phyloP scores from a whole-genome alignment of 192 early-diverging fungal genomes.

The Coemansia sp. region DNA sequence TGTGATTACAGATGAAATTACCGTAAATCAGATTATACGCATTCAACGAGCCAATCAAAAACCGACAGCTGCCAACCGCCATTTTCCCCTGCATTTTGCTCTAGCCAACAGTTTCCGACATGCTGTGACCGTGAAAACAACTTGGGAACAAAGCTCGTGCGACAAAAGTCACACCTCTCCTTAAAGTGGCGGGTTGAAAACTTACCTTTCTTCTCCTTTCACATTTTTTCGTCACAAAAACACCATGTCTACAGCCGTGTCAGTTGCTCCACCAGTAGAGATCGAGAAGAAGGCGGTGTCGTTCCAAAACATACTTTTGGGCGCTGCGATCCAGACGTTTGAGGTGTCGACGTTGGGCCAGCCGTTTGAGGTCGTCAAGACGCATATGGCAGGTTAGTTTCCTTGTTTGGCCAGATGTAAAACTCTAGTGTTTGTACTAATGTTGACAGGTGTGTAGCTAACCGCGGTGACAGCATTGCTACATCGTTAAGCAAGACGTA shows the following conservation, averaged over 20 bases:
- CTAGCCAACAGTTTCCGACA: not conserved
- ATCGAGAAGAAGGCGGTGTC: conserved; percentile 84
- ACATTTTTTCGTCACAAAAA: not conserved
- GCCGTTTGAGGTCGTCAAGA: conserved; percentile 96
- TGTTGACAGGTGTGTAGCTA: conserved; percentile 48
- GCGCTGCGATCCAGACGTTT: conserved; percentile 87
- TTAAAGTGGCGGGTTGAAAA: not conserved
- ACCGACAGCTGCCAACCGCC: not conserved
- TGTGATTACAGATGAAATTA: not conserved
- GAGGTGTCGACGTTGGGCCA: conserved; percentile 91
- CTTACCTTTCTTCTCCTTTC: not conserved
- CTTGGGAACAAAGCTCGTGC: not conserved
- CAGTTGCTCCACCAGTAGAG: conserved; percentile 1
- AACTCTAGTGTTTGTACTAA: no score
- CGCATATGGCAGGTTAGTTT: conserved; percentile 76
- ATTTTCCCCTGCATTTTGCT: no score
- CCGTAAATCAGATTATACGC: not conserved
- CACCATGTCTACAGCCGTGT: conserved; percentile 31
- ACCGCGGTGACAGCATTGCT: conserved; percentile 79
- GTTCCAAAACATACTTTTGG: conserved; percentile 82
- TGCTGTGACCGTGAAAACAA: not conserved
- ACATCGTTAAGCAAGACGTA: conserved; percentile 75
- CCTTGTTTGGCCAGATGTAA: no score
- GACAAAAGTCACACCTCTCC: not conserved
- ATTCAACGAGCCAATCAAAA: not conserved